Evolutionary conservation across 768 basidiomycete species (phyloP).

Genomic region (Hemileccinum impolitum): DNA sequence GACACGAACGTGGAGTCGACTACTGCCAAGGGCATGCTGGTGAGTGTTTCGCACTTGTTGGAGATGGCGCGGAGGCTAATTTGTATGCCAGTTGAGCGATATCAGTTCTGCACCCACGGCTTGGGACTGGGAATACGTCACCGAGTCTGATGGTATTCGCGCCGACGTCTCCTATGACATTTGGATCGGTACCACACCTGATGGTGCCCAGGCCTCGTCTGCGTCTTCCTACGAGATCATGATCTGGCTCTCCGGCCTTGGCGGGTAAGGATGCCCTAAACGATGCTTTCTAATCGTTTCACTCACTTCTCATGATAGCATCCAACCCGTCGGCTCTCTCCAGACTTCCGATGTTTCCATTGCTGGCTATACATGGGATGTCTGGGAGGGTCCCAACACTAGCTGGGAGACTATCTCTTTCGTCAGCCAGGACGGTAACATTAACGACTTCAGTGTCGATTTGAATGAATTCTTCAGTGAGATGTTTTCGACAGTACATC

Average conservation of each 20-base stretch:
- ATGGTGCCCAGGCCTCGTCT: slow-evolving; percentile 44
- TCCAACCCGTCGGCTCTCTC: slow-evolving; percentile 53
- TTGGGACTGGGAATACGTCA: slow-evolving; percentile 50
- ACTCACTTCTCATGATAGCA: slow-evolving; percentile 30
- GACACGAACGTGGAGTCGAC: slow-evolving; percentile 50
- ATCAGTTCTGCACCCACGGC: slow-evolving; percentile 45
- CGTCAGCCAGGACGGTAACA: slow-evolving; percentile 44
- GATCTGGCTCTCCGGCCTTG: slow-evolving; percentile 59
- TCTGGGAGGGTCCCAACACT: slow-evolving; percentile 52
- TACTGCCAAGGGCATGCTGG: slow-evolving; percentile 48
- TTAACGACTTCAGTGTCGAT: slow-evolving; percentile 50
- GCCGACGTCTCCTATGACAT: slow-evolving; percentile 60
- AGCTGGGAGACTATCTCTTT: slow-evolving; percentile 59
- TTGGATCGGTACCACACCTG: slow-evolving; percentile 44
- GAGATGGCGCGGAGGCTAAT: neutral
- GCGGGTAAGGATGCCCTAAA: slow-evolving; percentile 37
- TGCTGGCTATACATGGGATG: slow-evolving; percentile 51
- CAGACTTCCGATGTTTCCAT: slow-evolving; percentile 39
- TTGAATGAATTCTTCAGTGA: slow-evolving; percentile 54
- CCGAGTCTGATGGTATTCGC: slow-evolving; percentile 42
- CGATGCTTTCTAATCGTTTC: neutral
- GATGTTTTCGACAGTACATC: slow-evolving; percentile 10
- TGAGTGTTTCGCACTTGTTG: slow-evolving; percentile 11
- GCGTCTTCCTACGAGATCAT: slow-evolving; percentile 56
- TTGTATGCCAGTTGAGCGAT: slow-evolving; percentile 34